phyloP scores from a whole-genome alignment of 148 eudicot genomes.

The Mesembryanthemum crystallinum region DNA sequence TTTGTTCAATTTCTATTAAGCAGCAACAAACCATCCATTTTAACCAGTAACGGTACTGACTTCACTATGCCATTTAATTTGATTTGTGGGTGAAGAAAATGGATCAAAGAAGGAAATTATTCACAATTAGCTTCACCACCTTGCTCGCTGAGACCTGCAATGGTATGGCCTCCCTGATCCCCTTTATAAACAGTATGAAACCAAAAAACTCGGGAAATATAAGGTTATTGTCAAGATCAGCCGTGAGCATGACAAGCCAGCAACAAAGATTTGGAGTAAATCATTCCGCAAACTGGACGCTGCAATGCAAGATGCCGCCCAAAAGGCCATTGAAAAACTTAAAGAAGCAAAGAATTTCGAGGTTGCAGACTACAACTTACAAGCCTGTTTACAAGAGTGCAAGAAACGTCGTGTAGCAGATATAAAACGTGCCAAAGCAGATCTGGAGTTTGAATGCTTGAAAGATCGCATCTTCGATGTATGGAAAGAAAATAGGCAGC shows the following conservation, averaged over 20 bases:
- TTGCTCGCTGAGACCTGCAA: not conserved
- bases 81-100: not conserved
- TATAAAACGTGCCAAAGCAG: not conserved
- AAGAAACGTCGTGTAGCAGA: conserved; percentile 10
- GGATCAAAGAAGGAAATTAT: not conserved
- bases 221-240: not conserved
- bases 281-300: not conserved
- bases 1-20: accelerated
- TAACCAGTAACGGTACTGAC: too few species aligned
- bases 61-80: not conserved
- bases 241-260: not conserved
- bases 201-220: not conserved
- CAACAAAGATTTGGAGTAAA: not conserved
- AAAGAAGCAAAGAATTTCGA: not conserved
- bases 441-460: not conserved
- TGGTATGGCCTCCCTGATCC: conserved; percentile 6
- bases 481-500: not conserved
- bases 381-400: not conserved
- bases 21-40: too few species aligned
- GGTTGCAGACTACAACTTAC: conserved; percentile 1
- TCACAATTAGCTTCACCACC: conserved; percentile 1
- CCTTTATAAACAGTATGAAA: conserved; percentile 1
- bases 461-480: not conserved
- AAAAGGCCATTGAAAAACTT: not conserved
- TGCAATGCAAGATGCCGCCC: not conserved